A percentile compares a stretch with the other conserved stretches of the same genome.
These are phyloP conservation scores for Euphorbia corollata DNA, from an alignment of 441 rosid species.

Conservation along the genomic window DNA sequence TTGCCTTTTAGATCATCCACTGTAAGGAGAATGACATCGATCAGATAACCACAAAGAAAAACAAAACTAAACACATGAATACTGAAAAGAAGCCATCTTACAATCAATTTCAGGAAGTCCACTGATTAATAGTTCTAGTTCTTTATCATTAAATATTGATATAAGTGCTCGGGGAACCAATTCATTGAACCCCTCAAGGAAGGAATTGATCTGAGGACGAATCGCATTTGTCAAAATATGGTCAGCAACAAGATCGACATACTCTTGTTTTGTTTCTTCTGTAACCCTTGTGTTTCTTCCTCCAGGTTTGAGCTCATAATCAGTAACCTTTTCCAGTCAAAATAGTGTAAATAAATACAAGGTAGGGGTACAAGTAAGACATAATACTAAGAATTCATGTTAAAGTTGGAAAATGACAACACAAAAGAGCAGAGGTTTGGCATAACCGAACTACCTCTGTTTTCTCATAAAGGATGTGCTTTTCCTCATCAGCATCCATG, in stretches of 20 bases:
- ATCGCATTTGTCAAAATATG: conserved; percentile 95
- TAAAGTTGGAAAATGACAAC: not conserved
- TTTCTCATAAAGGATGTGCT: conserved; percentile 88
- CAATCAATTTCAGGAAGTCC: conserved; percentile 99
- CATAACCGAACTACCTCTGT: conserved; percentile 49
- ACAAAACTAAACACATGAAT: conserved; percentile 16
- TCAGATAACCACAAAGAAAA: conserved; percentile 16
- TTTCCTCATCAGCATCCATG: conserved; percentile 98
- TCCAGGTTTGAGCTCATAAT: conserved; percentile 94
- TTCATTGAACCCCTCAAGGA: conserved; percentile 85
- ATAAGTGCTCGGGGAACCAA: conserved; percentile 72
- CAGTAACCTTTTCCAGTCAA: conserved; percentile 64
- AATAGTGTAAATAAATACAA: conserved; percentile 19
- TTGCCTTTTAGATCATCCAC: conserved; percentile 92
- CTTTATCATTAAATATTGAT: conserved; percentile 91
- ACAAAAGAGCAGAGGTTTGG: not conserved
- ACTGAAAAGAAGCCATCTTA: conserved; percentile 37
- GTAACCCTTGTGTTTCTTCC: conserved; percentile 93
- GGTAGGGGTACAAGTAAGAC: not conserved
- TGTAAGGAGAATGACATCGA: conserved; percentile 23
- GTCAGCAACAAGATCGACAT: conserved; percentile 94
- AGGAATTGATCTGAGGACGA: conserved; percentile 88
- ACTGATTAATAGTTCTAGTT: conserved; percentile 94
- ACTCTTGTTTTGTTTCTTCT: conserved; percentile 94
- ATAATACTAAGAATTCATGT: not conserved